A percentile compares a stretch with the other conserved stretches of the same genome.
Conservation (phyloP, 2,329 filamentous ascomycete species). For the Hymenotorrendiella dingleyae region DNA sequence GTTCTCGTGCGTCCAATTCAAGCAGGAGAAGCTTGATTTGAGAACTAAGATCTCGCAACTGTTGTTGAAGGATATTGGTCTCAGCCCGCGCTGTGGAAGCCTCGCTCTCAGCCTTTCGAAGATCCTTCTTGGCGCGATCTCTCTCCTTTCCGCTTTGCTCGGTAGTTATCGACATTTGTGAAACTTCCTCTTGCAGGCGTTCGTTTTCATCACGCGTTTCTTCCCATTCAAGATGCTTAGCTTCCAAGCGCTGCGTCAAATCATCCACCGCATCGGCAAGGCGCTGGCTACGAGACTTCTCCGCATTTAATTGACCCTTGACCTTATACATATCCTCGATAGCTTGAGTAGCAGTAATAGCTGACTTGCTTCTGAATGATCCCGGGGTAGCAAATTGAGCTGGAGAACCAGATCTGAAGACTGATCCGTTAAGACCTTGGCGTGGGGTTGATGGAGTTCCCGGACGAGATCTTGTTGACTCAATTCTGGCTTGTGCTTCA, state of each 20-base stretch:
- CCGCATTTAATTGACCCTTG: conserved; percentile 67
- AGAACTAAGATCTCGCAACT: conserved; percentile 81
- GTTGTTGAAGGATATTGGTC: conserved; percentile 72
- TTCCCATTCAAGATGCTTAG: conserved; percentile 80
- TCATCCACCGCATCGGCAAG: conserved; percentile 75
- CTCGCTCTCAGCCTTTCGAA: conserved; percentile 72
- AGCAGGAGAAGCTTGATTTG: conserved; percentile 89
- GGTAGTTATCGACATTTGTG: conserved; percentile 78
- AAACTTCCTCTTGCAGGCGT: conserved; percentile 71
- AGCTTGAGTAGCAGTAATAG: conserved; percentile 54
- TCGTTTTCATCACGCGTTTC: conserved; percentile 78
- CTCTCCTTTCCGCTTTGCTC: conserved; percentile 77
- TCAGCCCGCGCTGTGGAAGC: conserved; percentile 61
- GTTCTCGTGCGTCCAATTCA: conserved; percentile 76
- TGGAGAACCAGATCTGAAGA: conserved; percentile 51
- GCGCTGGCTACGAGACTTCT: conserved; percentile 68
- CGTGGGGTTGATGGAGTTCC: conserved; percentile 55
- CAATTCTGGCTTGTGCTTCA: conserved; percentile 39
- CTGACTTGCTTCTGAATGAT: conserved; percentile 48
- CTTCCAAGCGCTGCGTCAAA: conserved; percentile 78
- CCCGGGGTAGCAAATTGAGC: conserved; percentile 51
- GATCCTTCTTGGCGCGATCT: conserved; percentile 70
- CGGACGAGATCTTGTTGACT: conserved; percentile 33
- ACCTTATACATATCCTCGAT: conserved; percentile 60
- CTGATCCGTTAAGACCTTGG: conserved; percentile 44